A percentile compares a stretch with the other conserved stretches of the same genome.
phyloP scores from a whole-genome alignment of 2,329 filamentous ascomycete species.

The Nannizziopsis arthrosporioides region DNA sequence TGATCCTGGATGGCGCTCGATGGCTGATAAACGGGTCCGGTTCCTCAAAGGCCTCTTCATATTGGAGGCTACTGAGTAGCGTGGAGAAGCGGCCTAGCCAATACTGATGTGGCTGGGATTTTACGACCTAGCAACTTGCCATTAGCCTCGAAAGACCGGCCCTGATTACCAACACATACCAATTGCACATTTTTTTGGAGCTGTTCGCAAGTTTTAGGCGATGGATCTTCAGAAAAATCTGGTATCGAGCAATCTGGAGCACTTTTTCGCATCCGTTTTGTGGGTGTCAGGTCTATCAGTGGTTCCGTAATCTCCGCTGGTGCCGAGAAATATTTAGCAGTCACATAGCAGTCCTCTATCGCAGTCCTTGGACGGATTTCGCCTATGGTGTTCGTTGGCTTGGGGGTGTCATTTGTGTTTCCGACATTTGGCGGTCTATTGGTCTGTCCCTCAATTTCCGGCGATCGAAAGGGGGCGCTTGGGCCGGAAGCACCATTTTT shows the following conservation, averaged over 20 bases:
- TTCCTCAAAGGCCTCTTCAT: constrained; percentile 24
- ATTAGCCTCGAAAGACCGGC: constrained; percentile 56
- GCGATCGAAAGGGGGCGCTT: background rate
- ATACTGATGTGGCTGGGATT: constrained; percentile 20
- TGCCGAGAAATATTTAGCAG: background rate
- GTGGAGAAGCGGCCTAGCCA: constrained; percentile 27
- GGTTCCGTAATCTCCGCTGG: constrained; percentile 1
- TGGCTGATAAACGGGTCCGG: constrained; percentile 22
- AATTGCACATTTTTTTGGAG: background rate
- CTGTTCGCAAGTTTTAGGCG: background rate
- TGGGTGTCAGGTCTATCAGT: constrained; percentile 5
- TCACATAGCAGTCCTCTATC: constrained; percentile 3
- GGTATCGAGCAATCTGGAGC: background rate
- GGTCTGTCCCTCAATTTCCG: background rate
- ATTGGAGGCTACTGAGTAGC: constrained; percentile 23
- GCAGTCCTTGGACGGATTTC: background rate
- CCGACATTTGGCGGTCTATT: background rate
- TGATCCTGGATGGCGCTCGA: constrained; percentile 17
- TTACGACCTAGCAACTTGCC: constrained; percentile 48
- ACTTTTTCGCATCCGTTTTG: background rate
- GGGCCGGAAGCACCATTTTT: background rate
- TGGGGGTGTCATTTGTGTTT: background rate
- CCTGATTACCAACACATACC: background rate
- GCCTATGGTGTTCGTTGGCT: background rate
- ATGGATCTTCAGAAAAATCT: background rate